phyloP scores from a whole-genome alignment of 1,284 basidiomycete genomes.

The Salmacisia buchloeana region DNA sequence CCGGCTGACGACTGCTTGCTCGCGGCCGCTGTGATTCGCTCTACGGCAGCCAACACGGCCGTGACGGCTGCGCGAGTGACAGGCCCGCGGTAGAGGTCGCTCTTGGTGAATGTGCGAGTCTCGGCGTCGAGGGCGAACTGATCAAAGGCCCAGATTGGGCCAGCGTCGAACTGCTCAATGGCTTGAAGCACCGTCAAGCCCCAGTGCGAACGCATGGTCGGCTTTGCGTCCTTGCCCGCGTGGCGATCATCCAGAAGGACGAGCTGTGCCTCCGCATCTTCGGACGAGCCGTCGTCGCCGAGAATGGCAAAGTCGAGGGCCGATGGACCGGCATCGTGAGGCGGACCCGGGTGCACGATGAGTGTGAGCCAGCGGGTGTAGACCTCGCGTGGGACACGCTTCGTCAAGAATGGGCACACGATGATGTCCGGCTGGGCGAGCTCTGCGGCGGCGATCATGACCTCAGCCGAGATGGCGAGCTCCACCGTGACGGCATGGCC shows the following conservation, averaged over 20 bases:
- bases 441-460: constrained; percentile 52
- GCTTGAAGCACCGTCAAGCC: constrained; percentile 54
- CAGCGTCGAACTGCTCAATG: constrained; percentile 53
- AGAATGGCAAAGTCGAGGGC: constrained; percentile 55
- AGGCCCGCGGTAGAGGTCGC: constrained; percentile 52
- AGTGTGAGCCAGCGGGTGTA: constrained; percentile 53
- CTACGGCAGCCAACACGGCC: constrained; percentile 51
- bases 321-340: constrained; percentile 55
- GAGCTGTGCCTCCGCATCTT: constrained; percentile 46
- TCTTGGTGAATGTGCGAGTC: constrained; percentile 50
- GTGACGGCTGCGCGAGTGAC: constrained; percentile 51
- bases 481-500: constrained; percentile 52
- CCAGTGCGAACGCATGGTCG: constrained; percentile 50
- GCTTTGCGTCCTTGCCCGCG: constrained; percentile 7
- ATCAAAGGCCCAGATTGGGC: constrained; percentile 55
- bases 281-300: constrained; percentile 51
- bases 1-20: constrained; percentile 4
- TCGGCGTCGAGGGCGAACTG: constrained; percentile 49
- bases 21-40: constrained; percentile 30
- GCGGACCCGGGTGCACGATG: constrained; percentile 55
- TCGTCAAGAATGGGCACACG: constrained; percentile 54
- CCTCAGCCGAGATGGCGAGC: constrained; percentile 51
- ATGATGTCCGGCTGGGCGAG: constrained; percentile 51
- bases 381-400: constrained; percentile 52
- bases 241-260: constrained; percentile 37